phyloP scores from a whole-genome alignment of 345 rosid species.

The Melastoma malabathricum region DNA sequence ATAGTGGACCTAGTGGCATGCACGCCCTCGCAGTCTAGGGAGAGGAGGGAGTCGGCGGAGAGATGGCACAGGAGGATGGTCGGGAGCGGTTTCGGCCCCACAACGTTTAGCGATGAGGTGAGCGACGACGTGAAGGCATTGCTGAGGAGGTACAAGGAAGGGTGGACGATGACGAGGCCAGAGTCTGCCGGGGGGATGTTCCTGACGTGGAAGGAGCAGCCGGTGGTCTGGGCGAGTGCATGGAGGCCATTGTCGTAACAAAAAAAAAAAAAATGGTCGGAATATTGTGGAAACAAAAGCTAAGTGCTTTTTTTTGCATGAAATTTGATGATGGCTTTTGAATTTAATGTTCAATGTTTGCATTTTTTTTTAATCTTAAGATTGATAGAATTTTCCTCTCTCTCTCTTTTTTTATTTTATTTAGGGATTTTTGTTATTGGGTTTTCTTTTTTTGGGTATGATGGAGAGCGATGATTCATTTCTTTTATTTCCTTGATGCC shows the following conservation, averaged over 20 bases:
- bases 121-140: conserved; percentile 81
- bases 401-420: background rate
- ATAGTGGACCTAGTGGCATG: conserved; percentile 79
- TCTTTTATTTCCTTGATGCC: background rate
- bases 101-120: conserved; percentile 66
- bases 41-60: conserved; percentile 62
- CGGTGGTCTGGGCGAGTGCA: conserved; percentile 94
- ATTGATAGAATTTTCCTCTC: too few relatives aligned
- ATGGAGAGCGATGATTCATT: conserved; percentile 3
- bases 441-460: background rate
- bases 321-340: background rate
- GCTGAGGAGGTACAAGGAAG: conserved; percentile 88
- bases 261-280: background rate
- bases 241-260: conserved; percentile 47
- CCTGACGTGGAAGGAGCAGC: conserved; percentile 89
- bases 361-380: background rate
- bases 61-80: conserved; percentile 64
- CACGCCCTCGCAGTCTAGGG: conserved; percentile 43
- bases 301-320: conserved; percentile 7
- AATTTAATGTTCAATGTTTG: conserved; percentile 1
- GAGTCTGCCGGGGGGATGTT: conserved; percentile 67
- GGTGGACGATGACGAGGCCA: conserved; percentile 67
- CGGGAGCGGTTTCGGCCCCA: conserved; percentile 38
- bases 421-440: conserved; percentile 3
- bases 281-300: background rate